phyloP scores from a whole-genome alignment of 441 rosid genomes.

The Melianthus villosus region DNA sequence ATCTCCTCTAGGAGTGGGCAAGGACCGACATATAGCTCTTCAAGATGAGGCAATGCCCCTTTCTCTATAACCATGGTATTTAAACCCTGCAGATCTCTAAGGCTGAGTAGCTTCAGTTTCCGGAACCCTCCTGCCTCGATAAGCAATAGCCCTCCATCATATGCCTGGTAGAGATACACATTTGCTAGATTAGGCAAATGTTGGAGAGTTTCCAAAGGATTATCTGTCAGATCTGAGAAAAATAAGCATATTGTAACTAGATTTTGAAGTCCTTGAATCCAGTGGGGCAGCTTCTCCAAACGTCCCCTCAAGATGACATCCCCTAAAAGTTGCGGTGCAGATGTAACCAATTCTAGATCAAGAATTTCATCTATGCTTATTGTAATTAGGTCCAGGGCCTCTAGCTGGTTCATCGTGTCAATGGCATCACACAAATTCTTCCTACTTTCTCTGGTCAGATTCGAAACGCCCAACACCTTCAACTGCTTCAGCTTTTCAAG shows the following conservation, averaged over 20 bases:
- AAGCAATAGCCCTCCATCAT: not conserved
- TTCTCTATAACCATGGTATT: not conserved
- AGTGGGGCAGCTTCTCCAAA: not conserved
- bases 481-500: conserved; percentile 1
- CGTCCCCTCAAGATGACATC: conserved; percentile 3
- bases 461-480: conserved; percentile 4
- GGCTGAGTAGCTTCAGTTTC: not conserved
- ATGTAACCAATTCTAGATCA: not conserved
- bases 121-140: not conserved
- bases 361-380: not conserved
- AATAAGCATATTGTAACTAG: not conserved
- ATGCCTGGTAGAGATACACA: not conserved
- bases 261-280: conserved; percentile 1
- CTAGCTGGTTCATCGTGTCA: not conserved
- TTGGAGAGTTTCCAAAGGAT: conserved; percentile 1
- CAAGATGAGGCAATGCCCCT: not conserved
- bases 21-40: conserved; percentile 1
- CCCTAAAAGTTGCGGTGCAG: conserved; percentile 5
- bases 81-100: not conserved
- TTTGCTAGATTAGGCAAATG: not conserved
- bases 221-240: not conserved
- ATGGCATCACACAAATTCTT: not conserved
- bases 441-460: not conserved
- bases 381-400: not conserved
- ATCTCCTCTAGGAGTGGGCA: not conserved